These are phyloP conservation scores for Acanthamoeba lenticulata DNA, from an alignment of 208 protist genomes.

Conservation along the genomic window DNA sequence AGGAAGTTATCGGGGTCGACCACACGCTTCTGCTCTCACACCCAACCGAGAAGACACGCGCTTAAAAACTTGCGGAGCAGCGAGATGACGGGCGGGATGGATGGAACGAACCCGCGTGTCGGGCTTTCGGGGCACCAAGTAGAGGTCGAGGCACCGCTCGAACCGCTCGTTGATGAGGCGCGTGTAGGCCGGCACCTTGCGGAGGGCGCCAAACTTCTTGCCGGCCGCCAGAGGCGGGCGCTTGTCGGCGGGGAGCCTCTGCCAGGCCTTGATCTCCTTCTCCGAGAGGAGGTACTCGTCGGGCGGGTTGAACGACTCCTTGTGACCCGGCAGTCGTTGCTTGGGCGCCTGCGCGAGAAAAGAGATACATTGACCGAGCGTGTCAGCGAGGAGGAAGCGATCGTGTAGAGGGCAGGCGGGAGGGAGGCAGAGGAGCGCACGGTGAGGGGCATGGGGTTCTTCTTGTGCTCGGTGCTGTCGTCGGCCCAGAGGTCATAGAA, in stretches of 20 bases:
- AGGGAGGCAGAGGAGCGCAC: not conserved
- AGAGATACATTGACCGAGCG: not conserved
- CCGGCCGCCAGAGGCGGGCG: slow-evolving; percentile 93
- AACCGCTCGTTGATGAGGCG: slow-evolving; percentile 97
- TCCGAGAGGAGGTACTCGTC: slow-evolving; percentile 96
- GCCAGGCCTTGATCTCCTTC: slow-evolving; percentile 91
- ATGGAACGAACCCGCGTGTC: slow-evolving; percentile 86
- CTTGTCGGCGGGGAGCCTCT: slow-evolving; percentile 91
- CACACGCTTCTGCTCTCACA: not conserved
- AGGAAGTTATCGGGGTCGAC: slow-evolving; percentile 95
- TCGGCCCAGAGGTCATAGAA: slow-evolving; percentile 78
- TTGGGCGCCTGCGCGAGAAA: not conserved
- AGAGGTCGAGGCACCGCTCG: slow-evolving; percentile 99
- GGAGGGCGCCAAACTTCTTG: slow-evolving; percentile 74
- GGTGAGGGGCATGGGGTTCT: not conserved
- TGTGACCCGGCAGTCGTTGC: slow-evolving; percentile 75
- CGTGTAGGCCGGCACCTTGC: slow-evolving; percentile 94
- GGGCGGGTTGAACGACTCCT: slow-evolving; percentile 97
- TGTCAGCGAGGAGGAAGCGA: not conserved
- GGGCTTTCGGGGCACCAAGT: slow-evolving; percentile 94
- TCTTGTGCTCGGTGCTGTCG: not conserved
- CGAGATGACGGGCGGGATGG: too few species aligned
- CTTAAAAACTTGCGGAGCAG: too few species aligned
- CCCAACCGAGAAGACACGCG: too few species aligned
- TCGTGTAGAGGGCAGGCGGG: not conserved